phyloP scores from a whole-genome alignment of 306 rosid species.

The Sindora glabra region DNA sequence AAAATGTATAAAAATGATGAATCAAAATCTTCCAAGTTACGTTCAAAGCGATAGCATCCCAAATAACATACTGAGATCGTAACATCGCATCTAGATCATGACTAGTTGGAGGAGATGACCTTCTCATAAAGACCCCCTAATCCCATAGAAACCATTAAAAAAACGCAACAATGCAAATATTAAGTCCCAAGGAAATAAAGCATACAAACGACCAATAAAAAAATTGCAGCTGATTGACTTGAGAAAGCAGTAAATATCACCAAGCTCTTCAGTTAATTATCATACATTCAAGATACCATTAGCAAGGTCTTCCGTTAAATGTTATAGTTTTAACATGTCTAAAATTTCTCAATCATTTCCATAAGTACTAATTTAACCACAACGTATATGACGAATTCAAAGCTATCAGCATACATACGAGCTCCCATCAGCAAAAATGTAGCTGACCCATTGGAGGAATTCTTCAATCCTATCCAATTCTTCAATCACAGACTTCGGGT shows the following conservation, averaged over 20 bases:
- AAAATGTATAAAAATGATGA: background rate
- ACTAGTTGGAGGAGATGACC: too few species aligned
- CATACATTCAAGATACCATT: background rate
- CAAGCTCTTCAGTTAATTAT: background rate
- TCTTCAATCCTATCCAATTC: conserved; percentile 96
- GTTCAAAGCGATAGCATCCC: background rate
- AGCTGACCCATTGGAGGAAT: conserved; percentile 93
- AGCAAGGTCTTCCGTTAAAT: too few species aligned
- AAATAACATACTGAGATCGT: too few species aligned
- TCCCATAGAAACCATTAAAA: background rate
- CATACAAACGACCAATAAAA: background rate
- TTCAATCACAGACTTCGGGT: conserved; percentile 51
- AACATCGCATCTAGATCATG: too few species aligned
- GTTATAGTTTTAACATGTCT: too few species aligned
- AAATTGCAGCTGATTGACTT: background rate
- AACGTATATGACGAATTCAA: background rate
- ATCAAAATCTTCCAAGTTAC: background rate
- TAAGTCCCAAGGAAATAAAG: background rate
- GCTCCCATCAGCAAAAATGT: conserved; percentile 74
- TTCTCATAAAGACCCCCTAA: too few species aligned
- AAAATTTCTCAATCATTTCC: background rate
- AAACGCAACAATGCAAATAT: background rate
- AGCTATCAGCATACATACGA: conserved; percentile 38
- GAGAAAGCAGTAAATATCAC: background rate
- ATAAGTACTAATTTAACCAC: background rate